Percentiles rank a stretch among this genome's conserved stretches.
Evolutionary conservation across 2,329 filamentous ascomycete genomes (phyloP).

Genomic region (Pseudogymnoascus sp.): DNA sequence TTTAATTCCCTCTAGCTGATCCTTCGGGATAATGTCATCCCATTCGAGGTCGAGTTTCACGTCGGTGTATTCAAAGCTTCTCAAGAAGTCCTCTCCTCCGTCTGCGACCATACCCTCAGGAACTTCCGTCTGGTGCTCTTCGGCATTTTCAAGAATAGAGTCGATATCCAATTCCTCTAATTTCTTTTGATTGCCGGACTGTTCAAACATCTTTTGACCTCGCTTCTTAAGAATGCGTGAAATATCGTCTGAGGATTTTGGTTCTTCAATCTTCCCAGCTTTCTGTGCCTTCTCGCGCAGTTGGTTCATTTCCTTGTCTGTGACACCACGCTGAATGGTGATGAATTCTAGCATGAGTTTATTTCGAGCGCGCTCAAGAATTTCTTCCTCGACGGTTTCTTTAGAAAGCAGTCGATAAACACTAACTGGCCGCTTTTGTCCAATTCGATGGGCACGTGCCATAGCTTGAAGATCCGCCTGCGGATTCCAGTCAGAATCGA

Average conservation of each 20-base stretch:
- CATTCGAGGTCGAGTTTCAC: conserved; percentile 96
- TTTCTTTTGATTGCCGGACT: conserved; percentile 92
- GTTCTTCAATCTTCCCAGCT: conserved; percentile 70
- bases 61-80: conserved; percentile 84
- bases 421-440: conserved; percentile 90
- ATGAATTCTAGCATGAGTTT: conserved; percentile 96
- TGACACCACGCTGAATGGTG: conserved; percentile 93
- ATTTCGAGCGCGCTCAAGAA: conserved; percentile 90
- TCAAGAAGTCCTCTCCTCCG: conserved; percentile 93
- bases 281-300: conserved; percentile 68
- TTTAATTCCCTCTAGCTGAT: conserved; percentile 83
- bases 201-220: conserved; percentile 99
- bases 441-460: conserved; percentile 95
- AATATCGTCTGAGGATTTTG: conserved; percentile 87
- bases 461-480: conserved; percentile 97
- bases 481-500: conserved; percentile 98
- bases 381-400: conserved; percentile 96
- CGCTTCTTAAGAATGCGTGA: conserved; percentile 93
- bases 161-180: conserved; percentile 97
- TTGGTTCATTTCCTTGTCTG: conserved; percentile 82
- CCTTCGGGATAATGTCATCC: conserved; percentile 97
- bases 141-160: conserved; percentile 90
- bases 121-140: conserved; percentile 93
- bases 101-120: conserved; percentile 91
- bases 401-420: conserved; percentile 96